Base-by-base conservation (phyloP, 495 filamentous ascomycete genomes). In the Penicillium nucicola region DNA sequence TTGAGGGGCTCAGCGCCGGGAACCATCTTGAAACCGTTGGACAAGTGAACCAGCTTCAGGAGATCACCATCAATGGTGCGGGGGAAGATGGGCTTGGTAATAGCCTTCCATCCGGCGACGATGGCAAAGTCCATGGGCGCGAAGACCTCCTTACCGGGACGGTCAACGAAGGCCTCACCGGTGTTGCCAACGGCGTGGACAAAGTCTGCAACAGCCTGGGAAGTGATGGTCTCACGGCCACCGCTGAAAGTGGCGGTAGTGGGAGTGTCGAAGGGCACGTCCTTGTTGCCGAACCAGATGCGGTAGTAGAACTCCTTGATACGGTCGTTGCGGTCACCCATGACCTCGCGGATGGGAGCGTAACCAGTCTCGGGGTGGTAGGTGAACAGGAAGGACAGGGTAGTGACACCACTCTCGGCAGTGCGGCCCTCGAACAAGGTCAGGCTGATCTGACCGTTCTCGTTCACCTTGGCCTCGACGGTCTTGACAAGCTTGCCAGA, bases 41-140 rank as follows among this genome's bases (percentile, higher is more conserved):
- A 96, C 35, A 98, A 71, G 74, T 98, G 93, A 13, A 98, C 91
- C 36, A 98, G 83, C 71, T 90, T 93, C 37, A 98, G 78, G 33
- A 98, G 78, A 66, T 98, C 93, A 36, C 93, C 93, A 57, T 98
- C 92, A 53, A 97, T 95, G 51, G 81, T 87, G 48, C 88, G 83
- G 52, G 93, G 93, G 79, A 98, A 97, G 66, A 97, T 97, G 0
- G 93, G 92, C 77, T 96, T 97, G 18, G 88, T 97, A 67, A 98
- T 97, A 34, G 93, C 93, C 70, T 98, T 96, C 93, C 93, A 98
- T 52, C 93, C 93, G 14, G 95, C 90, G 20, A 98, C 93, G 52
- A 98, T 97, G 48, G 93, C 93, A 56, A 97, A 98, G 67, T 98
- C 93, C 93, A 98, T 99, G 34, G 95, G 93, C 17, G 93, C 95